Evolutionary conservation across 352 stramenopile species (phyloP).

Genomic region (Blastocystis sp.): DNA sequence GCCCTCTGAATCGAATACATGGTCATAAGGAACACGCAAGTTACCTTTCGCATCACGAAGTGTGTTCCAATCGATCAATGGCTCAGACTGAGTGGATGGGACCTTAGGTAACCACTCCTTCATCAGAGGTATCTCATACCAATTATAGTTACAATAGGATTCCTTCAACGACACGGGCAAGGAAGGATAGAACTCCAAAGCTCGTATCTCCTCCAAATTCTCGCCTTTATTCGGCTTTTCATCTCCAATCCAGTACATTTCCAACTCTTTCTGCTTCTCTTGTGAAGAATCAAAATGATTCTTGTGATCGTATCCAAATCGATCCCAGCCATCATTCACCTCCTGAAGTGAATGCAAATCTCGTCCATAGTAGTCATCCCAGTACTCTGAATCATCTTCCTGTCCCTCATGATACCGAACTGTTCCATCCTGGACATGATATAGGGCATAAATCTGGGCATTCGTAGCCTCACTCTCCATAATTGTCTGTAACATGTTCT

Average conservation of each 20-base stretch:
- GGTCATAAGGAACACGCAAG: neutral
- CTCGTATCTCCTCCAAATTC: neutral
- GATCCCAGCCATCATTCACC: conserved; percentile 17
- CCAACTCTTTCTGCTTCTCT: neutral
- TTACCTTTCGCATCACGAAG: neutral
- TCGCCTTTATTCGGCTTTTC: neutral
- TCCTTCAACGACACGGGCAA: neutral
- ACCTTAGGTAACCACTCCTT: conserved; percentile 1
- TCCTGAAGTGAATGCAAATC: neutral
- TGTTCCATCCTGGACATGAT: neutral
- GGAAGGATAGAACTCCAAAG: neutral
- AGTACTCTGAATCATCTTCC: neutral
- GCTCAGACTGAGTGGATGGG: neutral
- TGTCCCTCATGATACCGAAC: neutral
- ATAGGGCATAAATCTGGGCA: neutral
- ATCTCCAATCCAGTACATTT: neutral
- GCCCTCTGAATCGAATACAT: neutral
- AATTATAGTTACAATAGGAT: neutral
- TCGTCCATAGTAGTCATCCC: neutral
- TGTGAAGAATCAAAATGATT: neutral
- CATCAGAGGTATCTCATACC: neutral
- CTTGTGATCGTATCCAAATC: neutral
- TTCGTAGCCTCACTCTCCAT: neutral
- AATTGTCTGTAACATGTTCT: conserved; percentile 38
- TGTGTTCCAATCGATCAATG: neutral